phyloP scores from a whole-genome alignment of 2,329 filamentous ascomycete genomes.

The Grosmannia clavigera region DNA sequence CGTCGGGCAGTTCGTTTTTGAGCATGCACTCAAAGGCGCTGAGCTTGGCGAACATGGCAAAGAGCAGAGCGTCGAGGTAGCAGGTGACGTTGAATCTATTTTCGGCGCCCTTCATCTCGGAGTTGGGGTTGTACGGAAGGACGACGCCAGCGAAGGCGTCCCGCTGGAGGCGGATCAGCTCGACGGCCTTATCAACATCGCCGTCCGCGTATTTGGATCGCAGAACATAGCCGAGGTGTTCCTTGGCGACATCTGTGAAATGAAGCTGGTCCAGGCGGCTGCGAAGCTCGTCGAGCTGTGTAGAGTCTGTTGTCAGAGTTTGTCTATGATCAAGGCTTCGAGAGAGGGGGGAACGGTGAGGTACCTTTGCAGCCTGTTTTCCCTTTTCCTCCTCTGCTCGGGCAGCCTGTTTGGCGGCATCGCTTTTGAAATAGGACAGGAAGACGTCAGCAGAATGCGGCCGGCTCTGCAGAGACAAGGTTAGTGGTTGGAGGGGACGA shows the following conservation, averaged over 20 bases:
- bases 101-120: constrained; percentile 69
- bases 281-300: constrained; percentile 29
- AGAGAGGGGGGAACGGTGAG: not conserved
- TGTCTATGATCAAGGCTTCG: not conserved
- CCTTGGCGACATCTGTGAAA: constrained; percentile 37
- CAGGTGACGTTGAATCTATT: constrained; percentile 86
- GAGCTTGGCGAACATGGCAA: constrained; percentile 88
- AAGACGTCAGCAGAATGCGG: constrained; percentile 45
- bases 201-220: constrained; percentile 53
- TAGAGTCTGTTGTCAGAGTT: not conserved
- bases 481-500: not conserved
- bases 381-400: constrained; percentile 41
- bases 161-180: constrained; percentile 66
- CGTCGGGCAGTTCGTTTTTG: constrained; percentile 65
- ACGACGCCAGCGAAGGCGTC: constrained; percentile 73
- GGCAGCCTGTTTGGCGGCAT: constrained; percentile 41
- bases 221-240: constrained; percentile 43
- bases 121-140: constrained; percentile 57
- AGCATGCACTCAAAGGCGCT: constrained; percentile 90
- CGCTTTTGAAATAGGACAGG: constrained; percentile 51
- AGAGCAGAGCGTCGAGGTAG: constrained; percentile 81
- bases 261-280: constrained; percentile 29
- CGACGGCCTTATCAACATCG: constrained; percentile 61
- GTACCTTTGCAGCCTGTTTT: constrained; percentile 8
- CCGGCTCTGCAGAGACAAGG: constrained; percentile 26